Evolutionary conservation across 2,329 filamentous ascomycete genomes (phyloP).

Genomic region (Talaromyces sp.): DNA sequence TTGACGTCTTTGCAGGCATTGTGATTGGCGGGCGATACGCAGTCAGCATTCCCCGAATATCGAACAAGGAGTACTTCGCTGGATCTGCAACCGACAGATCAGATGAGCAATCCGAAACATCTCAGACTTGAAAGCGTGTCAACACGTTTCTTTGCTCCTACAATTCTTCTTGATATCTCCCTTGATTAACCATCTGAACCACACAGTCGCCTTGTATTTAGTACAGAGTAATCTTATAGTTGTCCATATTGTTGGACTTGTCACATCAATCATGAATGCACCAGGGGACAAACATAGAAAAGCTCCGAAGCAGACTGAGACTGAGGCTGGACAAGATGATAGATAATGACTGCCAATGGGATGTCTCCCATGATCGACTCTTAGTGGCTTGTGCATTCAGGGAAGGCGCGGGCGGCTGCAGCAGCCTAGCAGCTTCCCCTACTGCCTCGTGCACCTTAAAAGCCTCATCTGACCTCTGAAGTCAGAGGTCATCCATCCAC

Average conservation of each 20-base stretch:
- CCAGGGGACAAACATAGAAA: background rate
- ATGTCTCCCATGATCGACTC: background rate
- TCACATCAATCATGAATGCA: background rate
- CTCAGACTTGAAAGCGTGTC: background rate
- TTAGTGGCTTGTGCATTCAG: slow-evolving; percentile 1
- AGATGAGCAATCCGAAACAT: background rate
- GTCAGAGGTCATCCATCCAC: slow-evolving; percentile 15
- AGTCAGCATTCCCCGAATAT: background rate
- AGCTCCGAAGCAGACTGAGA: background rate
- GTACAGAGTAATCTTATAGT: background rate
- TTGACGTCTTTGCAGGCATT: background rate
- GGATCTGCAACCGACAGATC: background rate
- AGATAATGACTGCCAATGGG: background rate
- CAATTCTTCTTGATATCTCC: background rate
- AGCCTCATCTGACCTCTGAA: slow-evolving; percentile 18
- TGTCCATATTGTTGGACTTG: background rate
- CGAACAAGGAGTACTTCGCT: background rate
- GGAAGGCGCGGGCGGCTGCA: slow-evolving; percentile 15
- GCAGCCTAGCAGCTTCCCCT: background rate
- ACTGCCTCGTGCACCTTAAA: slow-evolving; percentile 7
- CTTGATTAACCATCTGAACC: background rate
- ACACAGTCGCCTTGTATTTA: background rate
- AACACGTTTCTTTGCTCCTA: background rate
- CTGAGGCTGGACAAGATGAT: background rate
- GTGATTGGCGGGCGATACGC: background rate